These are phyloP conservation scores for Plasmodium knowlesi DNA, from an alignment of 169 alveolate genomes.

Conservation along the genomic window DNA sequence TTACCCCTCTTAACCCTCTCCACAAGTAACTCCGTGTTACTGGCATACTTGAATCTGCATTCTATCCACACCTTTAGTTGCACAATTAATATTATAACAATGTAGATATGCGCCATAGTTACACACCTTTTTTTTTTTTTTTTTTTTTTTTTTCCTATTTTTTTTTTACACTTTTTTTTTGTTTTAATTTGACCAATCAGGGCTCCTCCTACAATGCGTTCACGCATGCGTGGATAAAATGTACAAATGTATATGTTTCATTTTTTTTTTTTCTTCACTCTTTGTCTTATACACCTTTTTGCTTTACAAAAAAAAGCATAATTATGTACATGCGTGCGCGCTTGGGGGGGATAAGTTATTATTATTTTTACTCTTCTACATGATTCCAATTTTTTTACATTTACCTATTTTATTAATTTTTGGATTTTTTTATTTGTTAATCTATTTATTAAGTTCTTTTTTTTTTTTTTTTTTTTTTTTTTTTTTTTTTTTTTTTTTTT, in stretches of 20 bases:
- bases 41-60: slow-evolving; percentile 50
- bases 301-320: not conserved
- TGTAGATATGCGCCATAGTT: slow-evolving; percentile 16
- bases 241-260: not conserved
- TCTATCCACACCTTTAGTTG: slow-evolving; percentile 34
- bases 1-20: slow-evolving; percentile 70
- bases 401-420: not conserved
- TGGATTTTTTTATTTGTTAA: not conserved
- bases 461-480: not conserved
- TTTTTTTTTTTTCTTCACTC: not conserved
- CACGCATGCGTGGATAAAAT: not conserved
- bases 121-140: not conserved
- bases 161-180: not conserved
- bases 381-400: not conserved
- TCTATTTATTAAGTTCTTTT: not conserved
- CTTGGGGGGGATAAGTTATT: not conserved
- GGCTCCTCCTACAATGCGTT: not conserved
- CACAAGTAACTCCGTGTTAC: slow-evolving; percentile 27
- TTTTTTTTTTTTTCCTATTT: not conserved
- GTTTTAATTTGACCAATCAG: not conserved
- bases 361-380: not conserved
- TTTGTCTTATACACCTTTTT: not conserved
- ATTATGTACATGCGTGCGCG: not conserved
- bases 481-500: not conserved
- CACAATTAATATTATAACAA: slow-evolving; percentile 11